These are phyloP conservation scores for Besnoitia besnoiti DNA, from an alignment of 169 alveolate genomes.

Conservation along the genomic window DNA sequence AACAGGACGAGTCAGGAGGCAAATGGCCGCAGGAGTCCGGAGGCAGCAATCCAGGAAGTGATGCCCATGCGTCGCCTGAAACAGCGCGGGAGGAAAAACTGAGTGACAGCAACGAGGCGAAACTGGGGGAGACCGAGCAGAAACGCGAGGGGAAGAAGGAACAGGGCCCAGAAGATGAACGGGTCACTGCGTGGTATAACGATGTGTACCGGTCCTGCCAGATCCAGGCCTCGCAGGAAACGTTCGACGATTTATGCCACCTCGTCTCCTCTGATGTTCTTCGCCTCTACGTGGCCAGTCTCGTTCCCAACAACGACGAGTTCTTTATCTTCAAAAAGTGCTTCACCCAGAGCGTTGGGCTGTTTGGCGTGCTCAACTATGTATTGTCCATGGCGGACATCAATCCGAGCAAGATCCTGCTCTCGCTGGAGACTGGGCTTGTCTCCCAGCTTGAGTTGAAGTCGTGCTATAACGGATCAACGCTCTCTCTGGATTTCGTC, in stretches of 20 bases:
- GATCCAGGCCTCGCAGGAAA: slow-evolving; percentile 64
- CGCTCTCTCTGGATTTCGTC: slow-evolving; percentile 43
- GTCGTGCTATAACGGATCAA: slow-evolving; percentile 68
- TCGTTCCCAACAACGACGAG: slow-evolving; percentile 62
- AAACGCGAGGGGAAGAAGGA: not conserved
- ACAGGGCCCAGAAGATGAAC: slow-evolving; percentile 12
- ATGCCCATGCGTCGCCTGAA: not conserved
- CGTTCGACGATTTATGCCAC: slow-evolving; percentile 69
- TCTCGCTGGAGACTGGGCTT: slow-evolving; percentile 71
- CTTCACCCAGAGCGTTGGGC: slow-evolving; percentile 72
- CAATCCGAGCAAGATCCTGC: slow-evolving; percentile 70
- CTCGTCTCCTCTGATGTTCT: slow-evolving; percentile 69
- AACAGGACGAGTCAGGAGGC: not conserved
- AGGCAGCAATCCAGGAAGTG: not conserved
- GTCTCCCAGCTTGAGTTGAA: slow-evolving; percentile 72
- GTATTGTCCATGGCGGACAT: slow-evolving; percentile 70
- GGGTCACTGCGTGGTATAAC: slow-evolving; percentile 32
- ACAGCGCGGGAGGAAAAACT: not conserved
- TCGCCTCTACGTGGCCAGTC: slow-evolving; percentile 42
- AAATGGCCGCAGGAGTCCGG: not conserved
- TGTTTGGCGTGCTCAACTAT: slow-evolving; percentile 68
- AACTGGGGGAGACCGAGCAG: slow-evolving; percentile 41
- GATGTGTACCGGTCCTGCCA: slow-evolving; percentile 54
- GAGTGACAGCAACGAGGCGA: not conserved
- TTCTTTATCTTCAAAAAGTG: slow-evolving; percentile 69